These are phyloP conservation scores for Solanum bulbocastanum DNA, from an alignment of 257 asterid genomes.

Conservation along the genomic window DNA sequence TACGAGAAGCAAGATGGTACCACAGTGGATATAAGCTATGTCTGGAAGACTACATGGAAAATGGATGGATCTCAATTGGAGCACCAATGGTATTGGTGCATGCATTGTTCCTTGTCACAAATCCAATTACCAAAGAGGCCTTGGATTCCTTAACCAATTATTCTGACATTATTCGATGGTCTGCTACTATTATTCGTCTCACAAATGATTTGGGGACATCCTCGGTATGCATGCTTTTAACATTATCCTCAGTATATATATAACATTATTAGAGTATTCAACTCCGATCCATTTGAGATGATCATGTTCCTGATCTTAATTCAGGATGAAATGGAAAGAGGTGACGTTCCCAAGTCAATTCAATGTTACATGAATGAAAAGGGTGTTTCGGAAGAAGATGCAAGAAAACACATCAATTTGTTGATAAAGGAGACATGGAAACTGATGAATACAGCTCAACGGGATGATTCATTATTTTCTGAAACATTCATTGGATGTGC, in stretches of 20 bases:
- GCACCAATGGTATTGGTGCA: not conserved
- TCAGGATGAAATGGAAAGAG: not conserved
- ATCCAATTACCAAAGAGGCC: not conserved
- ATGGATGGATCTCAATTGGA: not conserved
- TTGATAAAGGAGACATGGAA: not conserved
- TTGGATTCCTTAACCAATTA: not conserved
- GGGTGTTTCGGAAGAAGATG: not conserved
- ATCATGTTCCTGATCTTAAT: not conserved
- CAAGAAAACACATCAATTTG: not conserved
- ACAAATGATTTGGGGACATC: not conserved
- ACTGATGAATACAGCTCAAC: not conserved
- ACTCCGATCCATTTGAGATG: too few species aligned
- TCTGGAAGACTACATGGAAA: not conserved
- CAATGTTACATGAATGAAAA: not conserved
- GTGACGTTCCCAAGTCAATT: not conserved
- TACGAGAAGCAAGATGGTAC: conserved; percentile 28
- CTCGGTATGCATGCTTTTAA: conserved; percentile 1
- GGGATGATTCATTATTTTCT: too few species aligned
- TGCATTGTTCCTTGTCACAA: conserved; percentile 4
- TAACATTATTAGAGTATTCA: too few species aligned
- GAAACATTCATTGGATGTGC: too few species aligned
- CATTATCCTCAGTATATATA: not conserved
- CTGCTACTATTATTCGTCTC: conserved; percentile 3
- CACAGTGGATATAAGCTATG: conserved; percentile 10
- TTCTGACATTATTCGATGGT: not conserved